Conservation (phyloP, 176 grass and related monocot species). For the Alopecurus myosuroides region DNA sequence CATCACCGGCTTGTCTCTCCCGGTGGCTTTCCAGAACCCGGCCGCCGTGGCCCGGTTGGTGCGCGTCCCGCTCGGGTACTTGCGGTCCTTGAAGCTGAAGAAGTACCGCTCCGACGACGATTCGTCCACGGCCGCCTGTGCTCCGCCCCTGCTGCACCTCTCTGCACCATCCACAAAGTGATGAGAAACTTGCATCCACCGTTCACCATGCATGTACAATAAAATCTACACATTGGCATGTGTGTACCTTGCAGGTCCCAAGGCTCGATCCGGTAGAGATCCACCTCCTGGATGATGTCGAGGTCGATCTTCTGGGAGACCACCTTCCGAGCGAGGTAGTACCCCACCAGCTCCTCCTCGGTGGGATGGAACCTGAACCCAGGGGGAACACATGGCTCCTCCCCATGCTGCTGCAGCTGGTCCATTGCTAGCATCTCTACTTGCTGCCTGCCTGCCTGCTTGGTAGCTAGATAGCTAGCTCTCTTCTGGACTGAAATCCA, state of each 20-base stretch:
- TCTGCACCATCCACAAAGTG: slow-evolving; percentile 20
- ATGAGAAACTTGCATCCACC: neutral
- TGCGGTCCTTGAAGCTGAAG: slow-evolving; percentile 80
- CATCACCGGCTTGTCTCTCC: slow-evolving; percentile 75
- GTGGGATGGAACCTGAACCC: slow-evolving; percentile 92
- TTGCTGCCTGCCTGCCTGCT: neutral
- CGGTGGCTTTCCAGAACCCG: slow-evolving; percentile 97
- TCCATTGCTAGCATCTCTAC: slow-evolving; percentile 19
- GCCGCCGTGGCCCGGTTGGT: slow-evolving; percentile 72
- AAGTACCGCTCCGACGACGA: slow-evolving; percentile 60
- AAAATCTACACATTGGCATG: too few species aligned
- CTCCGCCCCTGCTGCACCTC: slow-evolving; percentile 20
- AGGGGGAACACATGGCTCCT: slow-evolving; percentile 45
- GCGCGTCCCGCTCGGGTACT: slow-evolving; percentile 75
- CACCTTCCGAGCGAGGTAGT: slow-evolving; percentile 70
- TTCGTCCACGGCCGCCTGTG: neutral
- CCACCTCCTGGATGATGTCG: slow-evolving; percentile 66
- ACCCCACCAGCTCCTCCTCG: slow-evolving; percentile 80
- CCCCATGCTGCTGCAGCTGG: neutral
- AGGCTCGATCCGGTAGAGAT: slow-evolving; percentile 75
- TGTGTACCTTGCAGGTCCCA: slow-evolving; percentile 75
- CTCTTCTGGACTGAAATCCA: slow-evolving; percentile 7
- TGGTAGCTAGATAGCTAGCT: slow-evolving; percentile 5
- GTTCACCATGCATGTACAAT: too few species aligned
- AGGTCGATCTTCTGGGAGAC: slow-evolving; percentile 42